Evolutionary conservation across 768 basidiomycete genomes (phyloP).

Genomic region (Lactifluus hygrophoroides): DNA sequence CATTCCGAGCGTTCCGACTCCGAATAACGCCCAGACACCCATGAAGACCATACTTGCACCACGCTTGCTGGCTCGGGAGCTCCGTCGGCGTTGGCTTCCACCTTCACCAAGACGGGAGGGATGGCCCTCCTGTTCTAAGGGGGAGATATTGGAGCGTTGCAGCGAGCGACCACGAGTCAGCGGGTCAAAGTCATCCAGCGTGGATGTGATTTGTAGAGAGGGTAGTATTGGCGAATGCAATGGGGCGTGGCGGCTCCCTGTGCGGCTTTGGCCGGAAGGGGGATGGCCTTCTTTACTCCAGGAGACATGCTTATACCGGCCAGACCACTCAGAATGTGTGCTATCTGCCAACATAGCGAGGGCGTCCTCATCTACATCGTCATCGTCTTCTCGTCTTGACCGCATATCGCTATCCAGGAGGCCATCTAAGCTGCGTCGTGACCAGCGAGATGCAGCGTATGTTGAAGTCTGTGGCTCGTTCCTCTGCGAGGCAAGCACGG

Average conservation of each 20-base stretch:
- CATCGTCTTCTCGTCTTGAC: slow-evolving; percentile 33
- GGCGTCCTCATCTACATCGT: slow-evolving; percentile 41
- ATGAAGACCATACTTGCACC: slow-evolving; percentile 78
- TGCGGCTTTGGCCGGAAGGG: slow-evolving; percentile 25
- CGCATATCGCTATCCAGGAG: slow-evolving; percentile 22
- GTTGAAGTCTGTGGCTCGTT: slow-evolving; percentile 30
- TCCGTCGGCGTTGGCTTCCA: slow-evolving; percentile 23
- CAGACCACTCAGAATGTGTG: slow-evolving; percentile 60
- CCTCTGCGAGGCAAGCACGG: slow-evolving; percentile 58
- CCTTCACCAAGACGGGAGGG: slow-evolving; percentile 8
- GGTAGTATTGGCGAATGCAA: slow-evolving; percentile 25
- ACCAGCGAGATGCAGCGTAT: slow-evolving; percentile 25
- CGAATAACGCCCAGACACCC: slow-evolving; percentile 65
- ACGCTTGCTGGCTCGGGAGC: slow-evolving; percentile 57
- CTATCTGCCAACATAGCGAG: slow-evolving; percentile 59
- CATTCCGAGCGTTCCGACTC: slow-evolving; percentile 45
- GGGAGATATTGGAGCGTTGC: slow-evolving; percentile 31
- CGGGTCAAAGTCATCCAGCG: slow-evolving; percentile 5
- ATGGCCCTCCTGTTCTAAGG: slow-evolving; percentile 5
- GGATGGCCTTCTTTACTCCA: slow-evolving; percentile 55
- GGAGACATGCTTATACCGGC: slow-evolving; percentile 45
- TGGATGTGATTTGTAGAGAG: slow-evolving; percentile 24
- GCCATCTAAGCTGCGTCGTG: slow-evolving; percentile 26
- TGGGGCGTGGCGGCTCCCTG: slow-evolving; percentile 25
- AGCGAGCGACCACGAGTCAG: slow-evolving; percentile 37